These are phyloP conservation scores for Tetrapisispora nanseiensis DNA, from an alignment of 805 yeast species.

Conservation along the genomic window DNA sequence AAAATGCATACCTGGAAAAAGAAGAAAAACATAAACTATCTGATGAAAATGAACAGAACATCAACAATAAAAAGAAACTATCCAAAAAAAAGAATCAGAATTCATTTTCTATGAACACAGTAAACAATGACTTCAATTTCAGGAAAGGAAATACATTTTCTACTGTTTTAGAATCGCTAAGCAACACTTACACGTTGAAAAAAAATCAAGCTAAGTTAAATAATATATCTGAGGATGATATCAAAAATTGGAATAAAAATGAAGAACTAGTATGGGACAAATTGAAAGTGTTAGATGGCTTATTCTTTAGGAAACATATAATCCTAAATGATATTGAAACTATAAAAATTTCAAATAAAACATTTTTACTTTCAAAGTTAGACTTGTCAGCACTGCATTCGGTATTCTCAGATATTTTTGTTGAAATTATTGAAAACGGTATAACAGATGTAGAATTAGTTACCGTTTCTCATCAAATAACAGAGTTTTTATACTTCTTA, in stretches of 20 bases:
- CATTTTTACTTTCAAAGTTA: slow-evolving; percentile 16
- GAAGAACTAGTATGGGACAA: background rate
- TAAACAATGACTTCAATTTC: slow-evolving; percentile 3
- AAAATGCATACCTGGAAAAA: no score
- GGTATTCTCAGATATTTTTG: slow-evolving; percentile 11
- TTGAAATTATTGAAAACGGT: slow-evolving; percentile 17
- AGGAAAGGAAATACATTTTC: slow-evolving; percentile 16
- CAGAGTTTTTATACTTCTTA: slow-evolving; percentile 14
- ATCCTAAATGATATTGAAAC: slow-evolving; percentile 14
- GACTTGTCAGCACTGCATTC: slow-evolving; percentile 4
- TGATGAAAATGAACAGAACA: no score
- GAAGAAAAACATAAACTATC: no score
- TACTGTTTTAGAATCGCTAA: slow-evolving; percentile 22
- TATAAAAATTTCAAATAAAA: slow-evolving; percentile 8
- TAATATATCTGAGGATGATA: background rate
- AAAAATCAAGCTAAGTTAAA: background rate
- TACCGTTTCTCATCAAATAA: slow-evolving; percentile 8
- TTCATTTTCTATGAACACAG: background rate
- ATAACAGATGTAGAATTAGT: slow-evolving; percentile 21
- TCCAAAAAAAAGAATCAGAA: slow-evolving; percentile 1
- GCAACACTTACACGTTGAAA: slow-evolving; percentile 12
- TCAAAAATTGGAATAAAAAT: no score
- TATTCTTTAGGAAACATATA: slow-evolving; percentile 6
- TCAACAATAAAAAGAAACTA: background rate
- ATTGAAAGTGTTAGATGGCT: slow-evolving; percentile 7